Evolutionary conservation across 495 filamentous ascomycete genomes (phyloP).

Genomic region (Penicillium cataractarum): DNA sequence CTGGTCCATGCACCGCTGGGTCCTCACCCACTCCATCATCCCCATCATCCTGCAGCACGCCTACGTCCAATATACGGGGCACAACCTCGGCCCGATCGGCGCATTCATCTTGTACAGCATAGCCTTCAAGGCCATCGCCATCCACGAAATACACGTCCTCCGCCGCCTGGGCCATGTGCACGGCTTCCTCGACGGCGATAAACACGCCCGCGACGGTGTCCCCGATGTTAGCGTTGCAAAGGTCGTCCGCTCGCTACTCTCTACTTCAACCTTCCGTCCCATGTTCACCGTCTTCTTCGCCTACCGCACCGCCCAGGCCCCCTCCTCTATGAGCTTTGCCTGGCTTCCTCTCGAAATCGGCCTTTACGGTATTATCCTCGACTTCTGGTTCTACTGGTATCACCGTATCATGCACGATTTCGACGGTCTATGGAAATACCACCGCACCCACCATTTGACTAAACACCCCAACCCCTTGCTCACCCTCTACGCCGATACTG

Average conservation of each 20-base stretch:
- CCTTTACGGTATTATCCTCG: conserved; percentile 41
- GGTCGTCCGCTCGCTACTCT: conserved; percentile 33
- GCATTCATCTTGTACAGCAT: conserved; percentile 35
- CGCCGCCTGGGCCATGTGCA: conserved; percentile 33
- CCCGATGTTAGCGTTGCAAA: conserved; percentile 39
- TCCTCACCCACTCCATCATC: conserved; percentile 29
- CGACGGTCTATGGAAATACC: conserved; percentile 41
- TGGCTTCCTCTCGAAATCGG: conserved; percentile 38
- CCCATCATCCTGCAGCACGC: conserved; percentile 34
- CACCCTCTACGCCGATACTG: conserved; percentile 39
- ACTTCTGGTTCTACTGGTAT: conserved; percentile 51
- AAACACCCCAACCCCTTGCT: conserved; percentile 45
- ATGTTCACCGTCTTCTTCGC: conserved; percentile 39
- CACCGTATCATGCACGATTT: conserved; percentile 43
- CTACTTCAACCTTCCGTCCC: conserved; percentile 37
- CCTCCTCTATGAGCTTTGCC: conserved; percentile 30
- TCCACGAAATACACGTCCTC: conserved; percentile 37
- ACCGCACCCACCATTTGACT: conserved; percentile 46
- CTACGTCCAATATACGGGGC: conserved; percentile 32
- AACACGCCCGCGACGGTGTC: conserved; percentile 42
- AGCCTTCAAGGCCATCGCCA: conserved; percentile 36
- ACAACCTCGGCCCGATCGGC: conserved; percentile 27
- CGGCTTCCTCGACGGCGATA: conserved; percentile 44
- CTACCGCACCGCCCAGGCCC: conserved; percentile 28
- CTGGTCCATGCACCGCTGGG: conserved; percentile 39